These are phyloP conservation scores for Tripterygium wilfordii DNA, from an alignment of 177 flowering plant species.

Conservation along the genomic window DNA sequence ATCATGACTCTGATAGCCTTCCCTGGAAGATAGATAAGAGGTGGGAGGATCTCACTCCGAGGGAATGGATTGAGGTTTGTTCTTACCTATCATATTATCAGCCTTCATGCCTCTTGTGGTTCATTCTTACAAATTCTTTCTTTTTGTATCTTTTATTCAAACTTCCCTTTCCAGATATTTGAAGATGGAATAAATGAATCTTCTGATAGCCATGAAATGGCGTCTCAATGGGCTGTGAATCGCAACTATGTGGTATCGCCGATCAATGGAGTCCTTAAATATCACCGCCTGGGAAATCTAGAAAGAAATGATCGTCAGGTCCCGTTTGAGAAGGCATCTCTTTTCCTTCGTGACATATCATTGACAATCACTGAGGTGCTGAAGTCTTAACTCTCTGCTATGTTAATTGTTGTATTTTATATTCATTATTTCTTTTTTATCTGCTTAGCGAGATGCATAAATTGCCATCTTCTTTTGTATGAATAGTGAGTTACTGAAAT, in stretches of 20 bases:
- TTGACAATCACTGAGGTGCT: constrained; percentile 82
- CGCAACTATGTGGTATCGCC: constrained; percentile 85
- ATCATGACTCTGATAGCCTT: constrained; percentile 75
- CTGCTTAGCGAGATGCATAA: no score
- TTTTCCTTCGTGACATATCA: constrained; percentile 73
- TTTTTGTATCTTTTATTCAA: constrained; percentile 1
- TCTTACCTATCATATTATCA: neutral
- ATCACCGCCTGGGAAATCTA: constrained; percentile 94
- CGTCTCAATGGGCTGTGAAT: constrained; percentile 61
- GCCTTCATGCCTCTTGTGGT: neutral
- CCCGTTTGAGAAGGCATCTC: constrained; percentile 90
- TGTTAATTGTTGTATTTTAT: neutral
- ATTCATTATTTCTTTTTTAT: neutral
- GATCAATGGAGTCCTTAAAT: constrained; percentile 82
- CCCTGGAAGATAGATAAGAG: constrained; percentile 80
- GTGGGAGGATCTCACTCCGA: constrained; percentile 90
- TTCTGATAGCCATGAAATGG: constrained; percentile 17
- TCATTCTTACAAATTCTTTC: neutral
- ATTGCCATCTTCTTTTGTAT: no score
- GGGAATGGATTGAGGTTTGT: constrained; percentile 94
- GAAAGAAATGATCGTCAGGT: constrained; percentile 78
- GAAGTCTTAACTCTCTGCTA: constrained; percentile 3
- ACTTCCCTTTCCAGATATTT: constrained; percentile 54
- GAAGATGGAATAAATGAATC: constrained; percentile 93
- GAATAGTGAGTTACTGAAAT: no score